Conservation (phyloP, 169 alveolate species). For the Babesia bigemina region DNA sequence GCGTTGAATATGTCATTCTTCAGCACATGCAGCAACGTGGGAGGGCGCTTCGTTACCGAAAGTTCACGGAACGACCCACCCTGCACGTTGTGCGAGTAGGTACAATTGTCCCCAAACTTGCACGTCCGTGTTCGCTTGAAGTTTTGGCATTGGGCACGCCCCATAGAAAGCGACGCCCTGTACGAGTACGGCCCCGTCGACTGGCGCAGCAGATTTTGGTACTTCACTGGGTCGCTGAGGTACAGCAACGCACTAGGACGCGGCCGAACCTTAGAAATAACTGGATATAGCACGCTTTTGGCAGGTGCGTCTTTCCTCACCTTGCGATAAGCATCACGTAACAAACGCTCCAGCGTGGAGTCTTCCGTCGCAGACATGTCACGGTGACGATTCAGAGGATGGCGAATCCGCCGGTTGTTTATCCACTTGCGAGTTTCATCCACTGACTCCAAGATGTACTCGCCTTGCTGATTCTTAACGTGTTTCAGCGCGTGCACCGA, state of each 20-base stretch:
- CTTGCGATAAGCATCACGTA: slow-evolving; percentile 41
- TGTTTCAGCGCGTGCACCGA: slow-evolving; percentile 71
- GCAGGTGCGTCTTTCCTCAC: not conserved
- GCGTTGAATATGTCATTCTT: slow-evolving; percentile 47
- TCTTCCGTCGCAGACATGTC: slow-evolving; percentile 22
- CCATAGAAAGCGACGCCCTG: slow-evolving; percentile 38
- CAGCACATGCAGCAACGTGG: slow-evolving; percentile 46
- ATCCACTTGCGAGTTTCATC: slow-evolving; percentile 70
- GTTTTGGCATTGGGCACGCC: slow-evolving; percentile 7
- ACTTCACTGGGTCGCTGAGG: slow-evolving; percentile 57
- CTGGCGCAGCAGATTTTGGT: slow-evolving; percentile 45
- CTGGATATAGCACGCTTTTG: slow-evolving; percentile 42
- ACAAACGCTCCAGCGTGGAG: slow-evolving; percentile 36
- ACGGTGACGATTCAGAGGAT: slow-evolving; percentile 31
- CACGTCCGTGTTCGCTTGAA: slow-evolving; percentile 24
- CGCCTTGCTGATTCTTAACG: slow-evolving; percentile 69
- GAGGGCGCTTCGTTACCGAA: slow-evolving; percentile 61
- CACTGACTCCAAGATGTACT: slow-evolving; percentile 46
- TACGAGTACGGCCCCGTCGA: slow-evolving; percentile 50
- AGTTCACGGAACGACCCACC: not conserved
- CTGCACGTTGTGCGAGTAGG: slow-evolving; percentile 16
- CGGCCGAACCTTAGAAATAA: slow-evolving; percentile 38
- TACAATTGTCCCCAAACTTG: slow-evolving; percentile 33
- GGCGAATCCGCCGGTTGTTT: slow-evolving; percentile 43
- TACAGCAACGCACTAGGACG: slow-evolving; percentile 68